These are phyloP conservation scores for Pseudogymnoascus sp. DNA, from an alignment of 2,329 filamentous ascomycete species.

Conservation along the genomic window DNA sequence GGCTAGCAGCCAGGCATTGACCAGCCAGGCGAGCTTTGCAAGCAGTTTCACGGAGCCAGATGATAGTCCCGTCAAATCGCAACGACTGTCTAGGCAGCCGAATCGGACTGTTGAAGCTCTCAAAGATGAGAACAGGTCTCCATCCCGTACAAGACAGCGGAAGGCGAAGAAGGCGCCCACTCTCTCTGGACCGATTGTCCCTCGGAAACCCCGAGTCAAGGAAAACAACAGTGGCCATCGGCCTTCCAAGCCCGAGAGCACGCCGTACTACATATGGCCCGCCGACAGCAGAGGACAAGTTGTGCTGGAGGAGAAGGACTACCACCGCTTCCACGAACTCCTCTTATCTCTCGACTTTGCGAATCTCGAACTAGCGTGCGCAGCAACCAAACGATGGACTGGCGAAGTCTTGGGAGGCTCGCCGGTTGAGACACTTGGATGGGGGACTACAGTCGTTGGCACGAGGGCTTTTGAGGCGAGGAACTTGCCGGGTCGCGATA, in stretches of 20 bases:
- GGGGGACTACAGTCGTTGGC: slow-evolving; percentile 45
- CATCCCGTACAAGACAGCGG: background rate
- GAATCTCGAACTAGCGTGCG: slow-evolving; percentile 50
- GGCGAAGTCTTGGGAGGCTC: slow-evolving; percentile 47
- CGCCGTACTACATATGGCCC: slow-evolving; percentile 59
- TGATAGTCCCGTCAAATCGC: background rate
- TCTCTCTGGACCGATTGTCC: slow-evolving; percentile 50
- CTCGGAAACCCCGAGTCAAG: slow-evolving; percentile 58
- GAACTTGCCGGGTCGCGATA: slow-evolving; percentile 9
- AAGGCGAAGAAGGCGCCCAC: slow-evolving; percentile 38
- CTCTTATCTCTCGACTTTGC: slow-evolving; percentile 68
- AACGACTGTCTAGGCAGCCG: background rate
- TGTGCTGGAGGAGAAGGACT: slow-evolving; percentile 54
- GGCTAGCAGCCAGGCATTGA: background rate
- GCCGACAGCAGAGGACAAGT: slow-evolving; percentile 51
- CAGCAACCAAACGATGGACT: slow-evolving; percentile 62
- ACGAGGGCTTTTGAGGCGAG: slow-evolving; percentile 25
- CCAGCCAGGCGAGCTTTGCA: background rate
- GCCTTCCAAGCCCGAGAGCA: slow-evolving; percentile 41
- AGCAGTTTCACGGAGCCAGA: background rate
- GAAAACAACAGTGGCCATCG: slow-evolving; percentile 44
- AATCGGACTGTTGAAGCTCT: background rate
- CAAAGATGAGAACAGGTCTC: background rate
- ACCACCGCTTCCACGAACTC: slow-evolving; percentile 59
- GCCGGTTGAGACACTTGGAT: slow-evolving; percentile 31